Conservation (phyloP, 306 rosid genomes). For the Abrus pulchellus region DNA sequence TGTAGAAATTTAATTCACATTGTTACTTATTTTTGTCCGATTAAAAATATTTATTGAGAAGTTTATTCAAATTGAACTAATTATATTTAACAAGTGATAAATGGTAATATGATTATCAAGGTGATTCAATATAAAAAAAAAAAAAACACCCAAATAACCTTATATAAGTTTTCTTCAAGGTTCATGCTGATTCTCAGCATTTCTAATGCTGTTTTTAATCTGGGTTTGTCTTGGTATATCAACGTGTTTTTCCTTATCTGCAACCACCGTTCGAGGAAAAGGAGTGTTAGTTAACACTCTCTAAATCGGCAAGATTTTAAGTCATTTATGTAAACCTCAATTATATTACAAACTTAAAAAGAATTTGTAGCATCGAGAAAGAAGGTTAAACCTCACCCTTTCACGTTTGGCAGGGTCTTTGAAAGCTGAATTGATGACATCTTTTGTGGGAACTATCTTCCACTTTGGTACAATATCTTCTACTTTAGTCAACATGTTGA, state of each 20-base stretch:
- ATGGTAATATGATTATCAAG: neutral
- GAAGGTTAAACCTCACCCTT: constrained; percentile 55
- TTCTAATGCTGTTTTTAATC: constrained; percentile 93
- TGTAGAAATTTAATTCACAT: no score
- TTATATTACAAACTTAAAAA: neutral
- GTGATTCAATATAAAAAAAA: neutral
- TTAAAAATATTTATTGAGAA: no score
- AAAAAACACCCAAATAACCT: constrained; percentile 51
- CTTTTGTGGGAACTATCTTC: constrained; percentile 96
- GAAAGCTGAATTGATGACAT: constrained; percentile 84
- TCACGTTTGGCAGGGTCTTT: constrained; percentile 87
- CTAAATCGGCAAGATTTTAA: neutral
- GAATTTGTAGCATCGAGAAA: neutral
- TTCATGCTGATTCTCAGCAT: constrained; percentile 92
- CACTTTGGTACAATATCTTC: constrained; percentile 90
- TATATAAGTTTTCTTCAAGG: constrained; percentile 78
- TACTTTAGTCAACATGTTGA: constrained; percentile 75
- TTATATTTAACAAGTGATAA: neutral
- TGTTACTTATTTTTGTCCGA: no score
- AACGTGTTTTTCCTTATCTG: constrained; percentile 88
- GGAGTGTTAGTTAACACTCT: neutral
- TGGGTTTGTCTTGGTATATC: constrained; percentile 90
- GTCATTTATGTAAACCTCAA: neutral
- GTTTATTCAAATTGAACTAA: no score
- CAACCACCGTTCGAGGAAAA: neutral